Percentiles rank a stretch among this genome's conserved stretches.
phyloP scores from a whole-genome alignment of 2,329 filamentous ascomycete genomes.

The Aspergillus fumigatus region DNA sequence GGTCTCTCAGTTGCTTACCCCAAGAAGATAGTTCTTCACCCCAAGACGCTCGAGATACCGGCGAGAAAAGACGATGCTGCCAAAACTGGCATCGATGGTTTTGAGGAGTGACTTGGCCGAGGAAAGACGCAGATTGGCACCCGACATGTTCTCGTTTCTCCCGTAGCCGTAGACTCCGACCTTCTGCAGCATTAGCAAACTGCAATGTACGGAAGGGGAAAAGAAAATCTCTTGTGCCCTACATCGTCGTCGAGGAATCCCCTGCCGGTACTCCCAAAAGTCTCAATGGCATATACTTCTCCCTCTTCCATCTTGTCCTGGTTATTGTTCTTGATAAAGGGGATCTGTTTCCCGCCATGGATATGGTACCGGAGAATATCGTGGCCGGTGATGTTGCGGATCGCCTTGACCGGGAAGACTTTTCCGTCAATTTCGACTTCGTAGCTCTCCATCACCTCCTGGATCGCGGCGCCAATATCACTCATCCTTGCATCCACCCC shows the following conservation, averaged over 20 bases:
- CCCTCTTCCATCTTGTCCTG: constrained; percentile 56
- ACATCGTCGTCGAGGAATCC: constrained; percentile 48
- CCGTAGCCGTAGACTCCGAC: constrained; percentile 52
- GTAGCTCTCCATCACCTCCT: constrained; percentile 60
- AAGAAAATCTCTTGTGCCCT: neutral
- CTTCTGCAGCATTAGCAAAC: constrained; percentile 22
- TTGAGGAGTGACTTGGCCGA: constrained; percentile 56
- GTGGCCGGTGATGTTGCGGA: constrained; percentile 53
- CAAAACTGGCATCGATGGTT: constrained; percentile 59
- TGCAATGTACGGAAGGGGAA: neutral
- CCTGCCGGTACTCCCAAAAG: constrained; percentile 53
- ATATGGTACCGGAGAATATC: constrained; percentile 52
- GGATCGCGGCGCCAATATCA: constrained; percentile 55
- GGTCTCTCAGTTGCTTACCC: constrained; percentile 36
- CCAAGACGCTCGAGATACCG: constrained; percentile 63
- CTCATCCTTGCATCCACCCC: constrained; percentile 52
- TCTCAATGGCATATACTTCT: constrained; percentile 56
- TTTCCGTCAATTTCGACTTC: constrained; percentile 53
- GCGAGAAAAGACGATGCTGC: constrained; percentile 57
- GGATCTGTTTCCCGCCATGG: constrained; percentile 54
- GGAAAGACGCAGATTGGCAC: constrained; percentile 40
- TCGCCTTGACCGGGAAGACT: constrained; percentile 52
- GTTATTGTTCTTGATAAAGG: constrained; percentile 49
- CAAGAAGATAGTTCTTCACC: constrained; percentile 54
- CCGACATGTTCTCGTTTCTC: constrained; percentile 35